Base-by-base conservation (phyloP, 2,329 filamentous ascomycete species). In the Orbilia brochopaga region DNA sequence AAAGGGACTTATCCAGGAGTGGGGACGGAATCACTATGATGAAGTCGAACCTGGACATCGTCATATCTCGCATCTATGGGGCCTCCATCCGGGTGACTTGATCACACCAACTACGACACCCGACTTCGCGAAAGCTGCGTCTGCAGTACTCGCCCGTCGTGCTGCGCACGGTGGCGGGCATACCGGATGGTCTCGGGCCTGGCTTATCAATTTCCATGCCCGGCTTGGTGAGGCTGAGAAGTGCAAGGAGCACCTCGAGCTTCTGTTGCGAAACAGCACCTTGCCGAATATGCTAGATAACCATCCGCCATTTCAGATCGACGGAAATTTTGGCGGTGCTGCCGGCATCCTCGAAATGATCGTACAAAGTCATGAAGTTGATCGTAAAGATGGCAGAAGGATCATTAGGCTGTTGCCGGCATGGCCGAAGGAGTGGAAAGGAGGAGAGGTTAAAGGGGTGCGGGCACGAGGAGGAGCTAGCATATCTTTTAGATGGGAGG, bases 171-270 rank as follows among this genome's bases (percentile, higher is more conserved):
- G 81, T 8, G 81, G 82, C 2, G 83, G 82, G 0, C 80, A 83
- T 57, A 85, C 83, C 0, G 83, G 83, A 0, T 85, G 83, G 83
- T 83, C 82, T 2, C 79, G 81, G 15, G 82, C 82, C 3, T 85
- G 83, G 83, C 76, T 82, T 0, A 77, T 84, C n/a, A 82, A 81
- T 44, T 77, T 84, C 42, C 81, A 82, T 57, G 82, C 83, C 11
- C 80, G 83, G 0, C 76, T 85, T 2, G 78, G 79, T 10, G 79
- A 82, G 63, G 75, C 75, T 2, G 78, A 79, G 40, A 78, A 80
- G 40, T 79, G 79, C 59, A 74, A 78, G 40, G 74, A 77, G 30
- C 79, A 83, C 64, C 74, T 82, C 23, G 75, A 80, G 17, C 75
- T 77, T n/a, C 75, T 83, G 5, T 73, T 83, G 32, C 76, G 75